These are phyloP conservation scores for Heimioporus retisporus DNA, from an alignment of 1,284 basidiomycete genomes.

Conservation along the genomic window DNA sequence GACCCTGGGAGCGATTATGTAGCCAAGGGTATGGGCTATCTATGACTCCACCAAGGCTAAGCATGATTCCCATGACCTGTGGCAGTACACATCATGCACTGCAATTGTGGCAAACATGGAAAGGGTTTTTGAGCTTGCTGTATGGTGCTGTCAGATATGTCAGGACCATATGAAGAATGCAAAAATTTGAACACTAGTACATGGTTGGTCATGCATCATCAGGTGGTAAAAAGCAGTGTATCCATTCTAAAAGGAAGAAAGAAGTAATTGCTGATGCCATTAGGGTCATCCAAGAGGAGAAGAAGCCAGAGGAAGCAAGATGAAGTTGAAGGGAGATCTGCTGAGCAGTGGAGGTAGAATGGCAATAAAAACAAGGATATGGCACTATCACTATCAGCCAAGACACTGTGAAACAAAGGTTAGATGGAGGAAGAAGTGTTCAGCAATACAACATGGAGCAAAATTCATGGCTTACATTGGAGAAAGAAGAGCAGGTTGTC, in stretches of 20 bases:
- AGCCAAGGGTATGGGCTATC: too few relatives aligned
- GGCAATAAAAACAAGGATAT: not conserved
- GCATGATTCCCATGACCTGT: too few relatives aligned
- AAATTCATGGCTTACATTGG: constrained; percentile 1
- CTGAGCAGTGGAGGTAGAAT: not conserved
- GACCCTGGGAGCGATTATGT: too few relatives aligned
- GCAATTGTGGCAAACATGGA: too few relatives aligned
- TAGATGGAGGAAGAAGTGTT: not conserved
- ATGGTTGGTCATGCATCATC: too few relatives aligned
- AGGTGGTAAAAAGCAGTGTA: too few relatives aligned
- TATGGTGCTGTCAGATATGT: too few relatives aligned
- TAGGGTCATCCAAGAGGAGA: not conserved
- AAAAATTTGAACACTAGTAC: too few relatives aligned
- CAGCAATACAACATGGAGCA: constrained; percentile 5
- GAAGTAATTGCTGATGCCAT: not conserved
- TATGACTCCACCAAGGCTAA: too few relatives aligned
- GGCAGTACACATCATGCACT: too few relatives aligned
- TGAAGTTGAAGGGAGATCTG: not conserved
- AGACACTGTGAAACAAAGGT: not conserved
- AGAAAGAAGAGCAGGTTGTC: constrained; percentile 5
- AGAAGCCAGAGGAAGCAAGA: not conserved
- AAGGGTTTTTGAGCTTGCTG: too few relatives aligned
- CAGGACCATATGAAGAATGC: too few relatives aligned
- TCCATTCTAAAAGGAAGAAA: not conserved
- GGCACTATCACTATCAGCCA: not conserved